Base-by-base conservation (phyloP, 2,329 filamentous ascomycete species). In the Gnomoniopsis smithogilvyi region DNA sequence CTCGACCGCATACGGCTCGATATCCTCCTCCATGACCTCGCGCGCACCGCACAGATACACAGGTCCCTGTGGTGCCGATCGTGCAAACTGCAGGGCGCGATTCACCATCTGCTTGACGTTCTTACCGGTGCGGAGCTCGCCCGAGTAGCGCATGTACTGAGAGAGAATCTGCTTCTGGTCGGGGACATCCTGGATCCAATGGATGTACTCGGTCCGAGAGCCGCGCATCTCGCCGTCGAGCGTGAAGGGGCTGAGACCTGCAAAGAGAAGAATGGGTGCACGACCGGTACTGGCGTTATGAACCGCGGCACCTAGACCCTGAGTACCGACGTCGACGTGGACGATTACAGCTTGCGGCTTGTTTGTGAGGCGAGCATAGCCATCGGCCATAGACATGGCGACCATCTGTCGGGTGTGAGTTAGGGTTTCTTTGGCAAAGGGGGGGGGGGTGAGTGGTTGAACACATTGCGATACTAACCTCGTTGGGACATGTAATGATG, bases 101-200 rank as follows among this genome's bases (percentile, higher is more conserved):
- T 92, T 92, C 61, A 96, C 90, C 75, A 96, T 87, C 76, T 96
- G 91, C 78, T 96, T 96, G 61, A 96, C 85, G 67, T 96, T 96
- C 68, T 84, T 84, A 17, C 91, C 91, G 2, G 89, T 88, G 76
- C 92, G 93, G 72, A 96, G 87, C 76, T 96, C 92, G 3, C 81
- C 91, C 0, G 87, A 77, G 68, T 95, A 96, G 11, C 92, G 83
- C 70, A 92, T 96, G 73, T 96, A 96, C 75, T 96, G 92, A 0
- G 84, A 78, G 3, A 96, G 78, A 60, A 96, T 77, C 43, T 71
- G 69, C 61, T 73, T 72, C 62, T 76, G 74, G 63, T 77, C 73
- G 6, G 73, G 74, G 15, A 73, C 73, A 54, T 77, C 73, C 63
- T 77, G 74, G 55, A 75, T 69, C 71, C 72, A 78, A 64, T 78